Evolutionary conservation across 331 rosid genomes (phyloP).

Genomic region (Stylosanthes scabra): DNA sequence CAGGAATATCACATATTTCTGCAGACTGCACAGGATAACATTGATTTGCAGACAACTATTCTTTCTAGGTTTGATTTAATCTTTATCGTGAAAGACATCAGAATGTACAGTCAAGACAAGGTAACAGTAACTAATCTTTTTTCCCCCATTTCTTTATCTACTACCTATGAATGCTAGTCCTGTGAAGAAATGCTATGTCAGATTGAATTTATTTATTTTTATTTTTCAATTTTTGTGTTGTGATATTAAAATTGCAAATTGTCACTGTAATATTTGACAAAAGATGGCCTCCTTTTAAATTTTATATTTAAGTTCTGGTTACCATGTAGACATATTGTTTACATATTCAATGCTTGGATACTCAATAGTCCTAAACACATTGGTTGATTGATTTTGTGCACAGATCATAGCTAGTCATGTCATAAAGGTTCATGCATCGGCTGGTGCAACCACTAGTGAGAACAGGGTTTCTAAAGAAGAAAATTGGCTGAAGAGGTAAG

Average conservation of each 20-base stretch:
- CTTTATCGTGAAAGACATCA: slow-evolving; percentile 97
- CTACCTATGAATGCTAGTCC: slow-evolving; percentile 17
- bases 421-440: slow-evolving; percentile 89
- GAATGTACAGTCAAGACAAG: slow-evolving; percentile 95
- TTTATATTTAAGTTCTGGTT: no score
- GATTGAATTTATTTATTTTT: not conserved
- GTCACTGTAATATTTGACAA: not conserved
- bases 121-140: slow-evolving; percentile 50
- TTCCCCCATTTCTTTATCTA: not conserved
- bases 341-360: slow-evolving; percentile 21
- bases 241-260: slow-evolving; percentile 3
- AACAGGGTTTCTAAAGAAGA: slow-evolving; percentile 70
- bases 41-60: slow-evolving; percentile 98
- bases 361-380: slow-evolving; percentile 26
- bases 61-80: slow-evolving; percentile 97
- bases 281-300: not conserved
- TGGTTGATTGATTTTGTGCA: slow-evolving; percentile 38
- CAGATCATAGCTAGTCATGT: slow-evolving; percentile 95
- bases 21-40: slow-evolving; percentile 99
- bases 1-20: slow-evolving; percentile 31
- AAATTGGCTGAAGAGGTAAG: slow-evolving; percentile 95
- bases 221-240: not conserved
- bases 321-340: slow-evolving; percentile 21
- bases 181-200: slow-evolving; percentile 6
- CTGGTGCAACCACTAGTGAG: slow-evolving; percentile 63